Conservation (phyloP, 106 monocot species). For the Xerophyta viscosa region DNA sequence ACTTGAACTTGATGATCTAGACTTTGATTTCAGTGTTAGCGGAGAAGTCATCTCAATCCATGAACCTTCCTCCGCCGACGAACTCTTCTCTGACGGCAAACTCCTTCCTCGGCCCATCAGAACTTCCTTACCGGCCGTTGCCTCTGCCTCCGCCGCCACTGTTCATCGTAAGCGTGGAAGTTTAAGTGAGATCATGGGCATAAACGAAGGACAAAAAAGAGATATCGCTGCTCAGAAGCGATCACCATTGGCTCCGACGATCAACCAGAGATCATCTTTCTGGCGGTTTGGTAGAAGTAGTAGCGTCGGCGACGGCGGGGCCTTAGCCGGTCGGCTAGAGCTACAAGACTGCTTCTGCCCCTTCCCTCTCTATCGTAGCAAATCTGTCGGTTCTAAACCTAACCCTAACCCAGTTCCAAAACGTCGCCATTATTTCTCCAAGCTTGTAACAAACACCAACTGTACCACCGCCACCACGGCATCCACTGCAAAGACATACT, state of each 20-base stretch:
- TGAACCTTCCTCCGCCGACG: conserved; percentile 2
- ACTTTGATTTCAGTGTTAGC: conserved; percentile 6
- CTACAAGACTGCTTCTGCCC: background rate
- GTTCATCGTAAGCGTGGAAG: background rate
- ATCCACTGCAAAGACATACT: background rate
- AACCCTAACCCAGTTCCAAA: background rate
- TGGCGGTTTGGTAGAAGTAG: conserved; percentile 7
- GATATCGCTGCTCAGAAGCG: background rate
- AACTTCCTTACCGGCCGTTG: background rate
- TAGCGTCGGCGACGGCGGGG: background rate
- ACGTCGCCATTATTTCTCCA: background rate
- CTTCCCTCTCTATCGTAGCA: conserved; percentile 1
- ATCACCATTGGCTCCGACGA: background rate
- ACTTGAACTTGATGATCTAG: no score
- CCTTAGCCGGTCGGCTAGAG: background rate
- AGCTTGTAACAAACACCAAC: background rate
- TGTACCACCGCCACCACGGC: background rate
- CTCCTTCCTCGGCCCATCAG: conserved; percentile 6
- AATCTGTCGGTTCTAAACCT: conserved; percentile 1
- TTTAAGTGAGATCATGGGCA: background rate
- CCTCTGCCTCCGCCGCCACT: background rate
- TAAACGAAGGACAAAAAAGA: background rate
- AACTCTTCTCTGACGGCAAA: conserved; percentile 8
- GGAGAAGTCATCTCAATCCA: background rate
- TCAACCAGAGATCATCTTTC: background rate